phyloP scores from a whole-genome alignment of 345 rosid genomes.

The Camelina laxa region DNA sequence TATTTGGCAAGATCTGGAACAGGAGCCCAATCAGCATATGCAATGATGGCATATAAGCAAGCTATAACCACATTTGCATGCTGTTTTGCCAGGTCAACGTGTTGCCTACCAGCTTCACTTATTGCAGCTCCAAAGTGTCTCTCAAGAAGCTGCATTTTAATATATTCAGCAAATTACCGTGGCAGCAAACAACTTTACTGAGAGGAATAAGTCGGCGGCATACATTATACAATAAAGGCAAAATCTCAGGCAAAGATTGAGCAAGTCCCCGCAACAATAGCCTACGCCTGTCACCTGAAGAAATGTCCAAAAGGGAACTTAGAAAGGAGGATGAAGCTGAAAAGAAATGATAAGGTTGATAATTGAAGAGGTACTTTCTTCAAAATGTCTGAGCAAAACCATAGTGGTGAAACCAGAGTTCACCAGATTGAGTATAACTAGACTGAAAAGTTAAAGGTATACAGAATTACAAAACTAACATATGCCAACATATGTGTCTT shows the following conservation, averaged over 20 bases:
- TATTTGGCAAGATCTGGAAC: slow-evolving; percentile 76
- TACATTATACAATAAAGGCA: slow-evolving; percentile 76
- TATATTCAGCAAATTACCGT: slow-evolving; percentile 30
- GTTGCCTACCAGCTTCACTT: slow-evolving; percentile 62
- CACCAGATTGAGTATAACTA: not conserved
- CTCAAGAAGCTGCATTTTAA: slow-evolving; percentile 63
- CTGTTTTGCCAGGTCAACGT: slow-evolving; percentile 72
- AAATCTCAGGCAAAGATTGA: slow-evolving; percentile 77
- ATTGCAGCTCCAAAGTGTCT: slow-evolving; percentile 78
- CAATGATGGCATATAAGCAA: slow-evolving; percentile 72
- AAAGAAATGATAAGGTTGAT: not conserved
- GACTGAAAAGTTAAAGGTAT: not conserved
- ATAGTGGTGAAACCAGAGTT: not conserved
- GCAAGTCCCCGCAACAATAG: slow-evolving; percentile 72
- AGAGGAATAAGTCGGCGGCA: slow-evolving; percentile 35
- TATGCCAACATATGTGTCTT: not conserved
- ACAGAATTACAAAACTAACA: not conserved
- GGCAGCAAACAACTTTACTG: slow-evolving; percentile 3
- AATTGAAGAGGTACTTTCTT: not conserved
- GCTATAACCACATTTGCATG: slow-evolving; percentile 82
- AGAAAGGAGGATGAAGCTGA: slow-evolving; percentile 7
- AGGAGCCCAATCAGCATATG: slow-evolving; percentile 94
- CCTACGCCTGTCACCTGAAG: slow-evolving; percentile 80
- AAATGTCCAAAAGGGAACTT: slow-evolving; percentile 13
- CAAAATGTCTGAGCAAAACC: not conserved